Evolutionary conservation across 371 early-diverging fungal species (phyloP), one percentile per base, ranked within the genome.

Genomic region (Dinochytrium kinnereticum): DNA sequence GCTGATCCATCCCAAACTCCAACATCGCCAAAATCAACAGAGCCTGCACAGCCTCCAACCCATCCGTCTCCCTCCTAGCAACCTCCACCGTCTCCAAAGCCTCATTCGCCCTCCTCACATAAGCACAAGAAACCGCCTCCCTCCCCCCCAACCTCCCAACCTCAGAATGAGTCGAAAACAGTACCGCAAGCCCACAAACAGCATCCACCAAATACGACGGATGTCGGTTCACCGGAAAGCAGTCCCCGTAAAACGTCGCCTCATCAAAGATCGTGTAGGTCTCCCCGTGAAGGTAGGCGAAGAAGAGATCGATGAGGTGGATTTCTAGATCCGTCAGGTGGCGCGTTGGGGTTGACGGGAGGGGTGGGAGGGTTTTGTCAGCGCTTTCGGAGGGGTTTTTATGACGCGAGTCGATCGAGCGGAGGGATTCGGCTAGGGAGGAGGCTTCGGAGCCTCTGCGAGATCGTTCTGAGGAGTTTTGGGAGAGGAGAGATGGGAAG

Each of bases 161-260:
- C 13, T 55, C 66, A 7, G 70, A 33, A 40, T 75, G 66, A 24
- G 64, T 71, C 36, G 67, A 66, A 71, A 75, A 75, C 39, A 75
- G 55, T 31, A 39, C 36, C 0, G 59, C 49, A 7, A 67, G 31
- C 15, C 59, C 70, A 30, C 75, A 74, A 19, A 75, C 67, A 19
- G 64, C 61, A 28, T 61, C 71, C 19, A 61, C 65, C 37, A 82
- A 68, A 51, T 59, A 68, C 2, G 74, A 64, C 10, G 75, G 80
- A 49, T 82, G 82, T 34, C 61, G 33, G 76, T 77, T 78, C 38
- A 40, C 59, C 44, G 82, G 82, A n/a, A 73, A 68, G 37, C 76
- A 68, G 53, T 77, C 57, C 21, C 37, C 64, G 53, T 78, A 75
- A 49, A 82, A 82, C 53, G 55, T 2, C 2, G 57, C 51, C 40